These are phyloP conservation scores for Leccinum arenicola DNA, from an alignment of 768 basidiomycete species.

Conservation along the genomic window DNA sequence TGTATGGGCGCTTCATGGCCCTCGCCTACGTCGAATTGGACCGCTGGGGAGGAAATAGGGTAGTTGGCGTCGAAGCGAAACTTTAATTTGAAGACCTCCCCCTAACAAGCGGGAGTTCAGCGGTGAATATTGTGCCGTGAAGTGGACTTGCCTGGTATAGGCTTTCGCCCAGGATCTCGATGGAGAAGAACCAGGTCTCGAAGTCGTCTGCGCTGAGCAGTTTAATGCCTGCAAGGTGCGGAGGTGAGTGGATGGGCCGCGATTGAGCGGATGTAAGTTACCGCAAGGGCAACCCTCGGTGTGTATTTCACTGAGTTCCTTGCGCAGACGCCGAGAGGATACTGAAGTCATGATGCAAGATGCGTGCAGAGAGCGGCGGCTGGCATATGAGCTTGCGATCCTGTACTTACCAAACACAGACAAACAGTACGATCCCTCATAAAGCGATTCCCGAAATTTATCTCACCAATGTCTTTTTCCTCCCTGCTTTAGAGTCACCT, in stretches of 20 bases:
- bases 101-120: slow-evolving; percentile 40
- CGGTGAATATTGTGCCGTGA: not conserved
- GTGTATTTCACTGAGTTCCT: slow-evolving; percentile 69
- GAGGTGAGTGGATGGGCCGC: slow-evolving; percentile 3
- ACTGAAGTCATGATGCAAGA: slow-evolving; percentile 54
- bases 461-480: slow-evolving; percentile 37
- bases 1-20: slow-evolving; percentile 69
- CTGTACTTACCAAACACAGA: slow-evolving; percentile 30
- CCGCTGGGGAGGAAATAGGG: slow-evolving; percentile 85
- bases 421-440: slow-evolving; percentile 38
- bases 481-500: slow-evolving; percentile 76
- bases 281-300: slow-evolving; percentile 66
- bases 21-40: slow-evolving; percentile 75
- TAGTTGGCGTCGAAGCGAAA: slow-evolving; percentile 82
- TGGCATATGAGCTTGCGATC: slow-evolving; percentile 7
- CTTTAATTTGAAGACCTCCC: slow-evolving; percentile 72
- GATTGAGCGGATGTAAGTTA: slow-evolving; percentile 25
- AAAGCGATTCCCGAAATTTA: slow-evolving; percentile 5
- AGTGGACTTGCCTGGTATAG: slow-evolving; percentile 57
- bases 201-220: slow-evolving; percentile 77
- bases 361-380: slow-evolving; percentile 4
- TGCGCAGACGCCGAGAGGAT: slow-evolving; percentile 60
- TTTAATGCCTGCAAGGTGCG: slow-evolving; percentile 53
- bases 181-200: slow-evolving; percentile 70
- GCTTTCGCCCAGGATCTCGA: slow-evolving; percentile 83